Conservation (phyloP, 441 rosid species). For the Gossypium laxum region DNA sequence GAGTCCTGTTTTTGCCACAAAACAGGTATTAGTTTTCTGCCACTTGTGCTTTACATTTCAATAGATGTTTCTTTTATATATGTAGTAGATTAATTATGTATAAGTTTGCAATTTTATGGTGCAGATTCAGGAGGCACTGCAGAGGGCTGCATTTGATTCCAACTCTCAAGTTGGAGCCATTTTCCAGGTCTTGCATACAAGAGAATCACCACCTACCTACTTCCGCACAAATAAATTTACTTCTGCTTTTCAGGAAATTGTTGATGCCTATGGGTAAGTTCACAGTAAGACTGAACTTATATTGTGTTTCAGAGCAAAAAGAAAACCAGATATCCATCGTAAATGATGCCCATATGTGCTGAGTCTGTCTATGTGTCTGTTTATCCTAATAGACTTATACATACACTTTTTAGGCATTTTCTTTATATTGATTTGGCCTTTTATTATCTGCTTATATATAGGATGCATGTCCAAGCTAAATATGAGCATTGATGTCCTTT, state of each 20-base stretch:
- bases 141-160: conserved; percentile 55
- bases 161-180: conserved; percentile 67
- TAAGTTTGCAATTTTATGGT: conserved; percentile 15
- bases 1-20: conserved; percentile 61
- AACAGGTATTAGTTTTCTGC: conserved; percentile 37
- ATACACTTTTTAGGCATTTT: neutral
- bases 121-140: conserved; percentile 66
- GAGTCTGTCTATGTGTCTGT: neutral
- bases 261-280: conserved; percentile 77
- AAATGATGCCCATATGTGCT: neutral
- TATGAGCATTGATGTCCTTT: neutral
- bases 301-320: neutral
- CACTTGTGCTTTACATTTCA: neutral
- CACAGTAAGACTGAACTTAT: neutral
- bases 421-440: neutral
- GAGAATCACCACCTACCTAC: conserved; percentile 65
- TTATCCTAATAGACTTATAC: neutral
- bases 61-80: neutral
- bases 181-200: conserved; percentile 51
- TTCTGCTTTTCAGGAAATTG: conserved; percentile 69
- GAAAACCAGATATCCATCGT: neutral
- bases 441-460: neutral
- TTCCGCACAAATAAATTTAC: conserved; percentile 63
- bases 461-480: neutral
- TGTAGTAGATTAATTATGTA: neutral